These are phyloP conservation scores for Cutaneotrichosporon sp. DNA, from an alignment of 1,284 basidiomycete species.

Conservation along the genomic window DNA sequence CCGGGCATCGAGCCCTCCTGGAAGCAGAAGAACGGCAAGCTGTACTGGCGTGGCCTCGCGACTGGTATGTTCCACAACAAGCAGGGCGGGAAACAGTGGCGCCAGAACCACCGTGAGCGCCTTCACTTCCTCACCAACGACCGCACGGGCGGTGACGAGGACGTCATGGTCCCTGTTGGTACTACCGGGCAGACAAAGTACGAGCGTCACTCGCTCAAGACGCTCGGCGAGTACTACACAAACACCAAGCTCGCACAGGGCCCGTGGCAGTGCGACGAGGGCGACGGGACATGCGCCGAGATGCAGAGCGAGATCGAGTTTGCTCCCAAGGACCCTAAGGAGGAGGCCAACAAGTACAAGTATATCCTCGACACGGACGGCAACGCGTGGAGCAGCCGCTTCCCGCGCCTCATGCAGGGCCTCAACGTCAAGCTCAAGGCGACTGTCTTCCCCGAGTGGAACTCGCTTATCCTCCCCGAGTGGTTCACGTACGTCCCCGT, in stretches of 20 bases:
- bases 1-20: constrained; percentile 51
- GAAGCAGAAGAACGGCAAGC: constrained; percentile 48
- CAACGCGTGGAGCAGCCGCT: constrained; percentile 54
- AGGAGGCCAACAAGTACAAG: constrained; percentile 53
- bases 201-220: constrained; percentile 31
- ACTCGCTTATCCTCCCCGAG: constrained; percentile 50
- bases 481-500: constrained; percentile 56
- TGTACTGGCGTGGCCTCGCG: constrained; percentile 55
- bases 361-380: constrained; percentile 55
- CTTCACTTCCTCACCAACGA: constrained; percentile 52
- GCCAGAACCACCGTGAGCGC: constrained; percentile 51
- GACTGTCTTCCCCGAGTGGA: constrained; percentile 56
- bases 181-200: constrained; percentile 44
- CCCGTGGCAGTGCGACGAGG: constrained; percentile 52
- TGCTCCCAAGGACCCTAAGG: constrained; percentile 43
- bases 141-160: constrained; percentile 28
- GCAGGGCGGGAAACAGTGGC: constrained; percentile 45
- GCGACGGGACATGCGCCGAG: constrained; percentile 53
- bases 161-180: constrained; percentile 44
- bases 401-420: constrained; percentile 53
- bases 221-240: constrained; percentile 51
- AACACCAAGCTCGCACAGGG: constrained; percentile 49
- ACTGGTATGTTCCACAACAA: constrained; percentile 52
- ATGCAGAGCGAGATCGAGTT: constrained; percentile 51
- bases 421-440: constrained; percentile 54